Base-by-base conservation (phyloP, 2,329 filamentous ascomycete genomes). In the Sordariomycetes sp. region DNA sequence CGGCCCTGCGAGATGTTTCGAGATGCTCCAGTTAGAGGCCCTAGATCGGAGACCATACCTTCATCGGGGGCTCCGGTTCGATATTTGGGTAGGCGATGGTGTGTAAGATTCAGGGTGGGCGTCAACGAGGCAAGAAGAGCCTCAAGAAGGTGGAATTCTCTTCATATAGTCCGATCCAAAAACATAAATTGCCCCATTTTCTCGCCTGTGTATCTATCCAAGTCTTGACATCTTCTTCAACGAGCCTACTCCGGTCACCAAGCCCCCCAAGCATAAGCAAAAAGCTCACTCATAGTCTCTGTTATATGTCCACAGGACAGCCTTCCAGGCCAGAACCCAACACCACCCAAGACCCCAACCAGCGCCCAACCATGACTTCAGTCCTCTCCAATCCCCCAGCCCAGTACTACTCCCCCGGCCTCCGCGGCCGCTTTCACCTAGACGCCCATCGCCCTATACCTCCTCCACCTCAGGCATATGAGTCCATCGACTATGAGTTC, bases 401-500 rank as follows among this genome's bases (percentile, higher is more conserved):
- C 50, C 53, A 55, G 53, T 58, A 58, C 53, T 58, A 58, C 52
- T 58, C 57, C 39, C 25, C 45, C n/a, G 53, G 52, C 24, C 53
- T 58, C 15, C 57, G 57, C 17, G 53, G 35, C 13, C 57, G 57
- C 52, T 58, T 52, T 22, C 52, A 58, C 22, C 13, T 52, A 20
- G 57, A 58, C 17, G 57, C 52, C 45, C 57, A 55, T 34, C 53
- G 45, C 17, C 32, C 8, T 32, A 13, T 42, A 20, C n/a, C 25
- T 10, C 45, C 8, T 24, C 10, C 42, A 24, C n/a, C 56, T 6
- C 10, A 35, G 5, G 12, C 7, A 17, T 58, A 52, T n/a, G 57
- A 58, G 3, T 56, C 58, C 54, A 59, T 61, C 25, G 55, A 55
- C n/a, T 61, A 61, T 52, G 58, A 59, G 39, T 57, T 59, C 45